Conservation (phyloP, 371 early-diverging fungal species). For the Actinomortierella ambigua region DNA sequence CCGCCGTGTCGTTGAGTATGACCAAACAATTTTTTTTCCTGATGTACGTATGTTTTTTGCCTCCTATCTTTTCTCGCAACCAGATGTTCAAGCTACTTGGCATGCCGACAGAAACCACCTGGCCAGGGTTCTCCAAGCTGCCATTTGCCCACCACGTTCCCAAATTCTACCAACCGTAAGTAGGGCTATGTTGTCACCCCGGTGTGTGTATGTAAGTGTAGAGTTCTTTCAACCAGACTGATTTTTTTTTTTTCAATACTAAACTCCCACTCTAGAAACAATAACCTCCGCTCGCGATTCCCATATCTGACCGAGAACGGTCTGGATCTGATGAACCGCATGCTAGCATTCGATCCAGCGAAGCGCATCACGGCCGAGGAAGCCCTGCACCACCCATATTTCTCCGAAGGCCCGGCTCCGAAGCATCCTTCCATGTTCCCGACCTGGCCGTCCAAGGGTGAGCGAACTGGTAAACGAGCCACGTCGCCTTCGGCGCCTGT, state of each 20-base stretch:
- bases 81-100: slow-evolving; percentile 79
- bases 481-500: slow-evolving; percentile 73
- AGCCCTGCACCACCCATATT: slow-evolving; percentile 85
- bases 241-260: slow-evolving; percentile 10
- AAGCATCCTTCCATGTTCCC: slow-evolving; percentile 95
- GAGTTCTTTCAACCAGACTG: no score
- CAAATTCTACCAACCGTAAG: slow-evolving; percentile 59
- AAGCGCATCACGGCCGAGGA: slow-evolving; percentile 87
- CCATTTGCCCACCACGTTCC: slow-evolving; percentile 78
- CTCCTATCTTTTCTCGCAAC: not conserved
- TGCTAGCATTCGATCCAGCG: slow-evolving; percentile 91
- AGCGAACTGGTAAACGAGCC: slow-evolving; percentile 47
- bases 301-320: slow-evolving; percentile 80
- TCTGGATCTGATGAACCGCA: slow-evolving; percentile 73
- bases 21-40: no score
- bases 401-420: slow-evolving; percentile 82
- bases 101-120: slow-evolving; percentile 68
- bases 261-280: slow-evolving; percentile 13
- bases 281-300: slow-evolving; percentile 65
- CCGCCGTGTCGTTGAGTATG: no score
- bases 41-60: no score
- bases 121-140: slow-evolving; percentile 74
- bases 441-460: slow-evolving; percentile 91
- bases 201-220: slow-evolving; percentile 31
- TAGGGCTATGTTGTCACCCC: no score